Evolutionary conservation across 768 basidiomycete genomes (phyloP), one percentile per base, ranked within the genome.

Genomic region (Kwoniella sp.): DNA sequence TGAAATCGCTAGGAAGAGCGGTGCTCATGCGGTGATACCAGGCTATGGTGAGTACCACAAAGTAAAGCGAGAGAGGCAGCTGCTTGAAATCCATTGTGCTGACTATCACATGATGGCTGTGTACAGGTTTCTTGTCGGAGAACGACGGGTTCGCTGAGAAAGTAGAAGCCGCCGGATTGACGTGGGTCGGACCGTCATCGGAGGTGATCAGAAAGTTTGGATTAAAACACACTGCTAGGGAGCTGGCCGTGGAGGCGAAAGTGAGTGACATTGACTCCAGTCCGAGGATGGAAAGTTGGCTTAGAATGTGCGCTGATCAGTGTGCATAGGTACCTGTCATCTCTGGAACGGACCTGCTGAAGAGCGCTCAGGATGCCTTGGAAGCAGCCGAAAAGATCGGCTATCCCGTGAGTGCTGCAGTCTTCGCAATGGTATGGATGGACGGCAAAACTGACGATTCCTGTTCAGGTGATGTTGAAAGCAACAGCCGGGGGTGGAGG

Each of bases 401-500:
- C 0, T 88, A 82, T 66, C 88, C 88, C 0, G 82, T 69, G 26
- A 55, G 70, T 59, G 15, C 33, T 33, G 33, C 5, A 33, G 13
- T 29, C 25, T 1, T 1, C 54, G 4, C 21, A 24, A 12, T 19
- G 24, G n/a, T 15, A 33, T 13, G 33, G 33, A 33, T 33, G 33
- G 40, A 44, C 10, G 10, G 3, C 8, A 19, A 44, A 19, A 44
- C 60, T 55, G 25, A 55, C 44, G n/a, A 25, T n/a, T 21, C 1
- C 6, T 25, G 2, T 22, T 22, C 47, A 72, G 70, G 51, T 89
- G 4, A 85, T 88, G 74, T 73, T 88, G 67, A 89, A 88, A 74
- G 85, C 87, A 1, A 87, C 86, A 0, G 86, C 86, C 0, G 88
- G 87, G 2, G 88, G 88, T 1, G 88, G 88, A 1, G 88, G 88